Conservation (phyloP, 768 basidiomycete genomes). For the Boletales sp. region DNA sequence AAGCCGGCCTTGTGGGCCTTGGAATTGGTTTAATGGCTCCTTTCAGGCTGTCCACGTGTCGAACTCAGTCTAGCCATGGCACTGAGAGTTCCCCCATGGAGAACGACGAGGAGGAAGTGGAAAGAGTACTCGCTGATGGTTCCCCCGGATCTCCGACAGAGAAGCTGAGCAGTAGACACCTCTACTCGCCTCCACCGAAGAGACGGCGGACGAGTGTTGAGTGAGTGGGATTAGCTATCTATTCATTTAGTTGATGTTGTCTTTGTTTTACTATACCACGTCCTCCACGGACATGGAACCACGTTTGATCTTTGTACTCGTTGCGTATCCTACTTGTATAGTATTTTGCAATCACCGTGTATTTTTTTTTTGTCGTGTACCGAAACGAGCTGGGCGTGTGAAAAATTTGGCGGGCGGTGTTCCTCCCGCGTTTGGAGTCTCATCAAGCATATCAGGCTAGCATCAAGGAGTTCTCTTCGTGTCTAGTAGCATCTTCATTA, state of each 20-base stretch:
- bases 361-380: conserved; percentile 21
- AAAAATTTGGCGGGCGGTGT: conserved; percentile 18
- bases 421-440: conserved; percentile 13
- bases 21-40: conserved; percentile 49
- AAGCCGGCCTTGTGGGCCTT: conserved; percentile 36
- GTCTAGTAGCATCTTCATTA: conserved; percentile 5
- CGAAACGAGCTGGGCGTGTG: conserved; percentile 14
- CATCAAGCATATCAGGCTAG: conserved; percentile 28
- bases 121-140: conserved; percentile 23
- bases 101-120: conserved; percentile 34
- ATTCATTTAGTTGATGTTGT: conserved; percentile 16
- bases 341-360: conserved; percentile 28
- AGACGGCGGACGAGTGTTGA: conserved; percentile 43
- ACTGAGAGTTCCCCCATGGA: conserved; percentile 14
- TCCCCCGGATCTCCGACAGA: conserved; percentile 23
- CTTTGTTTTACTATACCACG: conserved; percentile 11
- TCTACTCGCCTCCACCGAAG: conserved; percentile 44
- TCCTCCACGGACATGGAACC: conserved; percentile 5
- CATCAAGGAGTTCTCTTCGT: conserved; percentile 22
- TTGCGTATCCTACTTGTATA: conserved; percentile 32
- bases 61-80: conserved; percentile 20
- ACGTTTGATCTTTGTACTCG: conserved; percentile 5
- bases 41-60: conserved; percentile 44
- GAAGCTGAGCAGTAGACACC: conserved; percentile 13
- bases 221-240: conserved; percentile 22